Percentiles rank a stretch among this genome's conserved stretches.
These are phyloP conservation scores for Aspergillus ochraceoroseus DNA, from an alignment of 2,329 filamentous ascomycete species.

Conservation along the genomic window DNA sequence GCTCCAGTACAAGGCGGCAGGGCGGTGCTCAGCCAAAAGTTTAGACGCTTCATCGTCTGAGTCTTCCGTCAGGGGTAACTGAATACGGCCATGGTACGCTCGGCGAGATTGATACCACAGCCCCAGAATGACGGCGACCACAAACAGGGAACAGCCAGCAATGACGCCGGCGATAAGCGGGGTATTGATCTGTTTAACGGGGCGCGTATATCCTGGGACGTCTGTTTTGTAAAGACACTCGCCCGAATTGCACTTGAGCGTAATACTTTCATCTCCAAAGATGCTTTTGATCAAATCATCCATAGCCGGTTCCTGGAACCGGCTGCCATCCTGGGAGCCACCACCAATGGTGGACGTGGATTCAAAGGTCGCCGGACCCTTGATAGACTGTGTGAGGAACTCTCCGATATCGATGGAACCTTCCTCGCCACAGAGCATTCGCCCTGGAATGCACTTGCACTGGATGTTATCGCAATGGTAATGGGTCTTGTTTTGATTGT, in stretches of 20 bases:
- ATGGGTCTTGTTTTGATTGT: conserved; percentile 69
- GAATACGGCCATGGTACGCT: conserved; percentile 57
- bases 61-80: conserved; percentile 75
- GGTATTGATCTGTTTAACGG: conserved; percentile 93
- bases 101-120: conserved; percentile 86
- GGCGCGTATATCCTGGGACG: conserved; percentile 81
- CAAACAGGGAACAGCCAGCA: conserved; percentile 74
- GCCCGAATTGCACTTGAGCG: conserved; percentile 73
- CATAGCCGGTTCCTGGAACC: conserved; percentile 88
- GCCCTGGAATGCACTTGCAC: conserved; percentile 81
- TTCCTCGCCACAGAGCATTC: conserved; percentile 89
- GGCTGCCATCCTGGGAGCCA: conserved; percentile 64
- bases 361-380: conserved; percentile 79
- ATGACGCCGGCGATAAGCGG: conserved; percentile 93
- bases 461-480: conserved; percentile 81
- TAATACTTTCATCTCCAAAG: conserved; percentile 88
- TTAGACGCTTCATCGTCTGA: conserved; percentile 82
- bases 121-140: conserved; percentile 76
- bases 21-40: conserved; percentile 86
- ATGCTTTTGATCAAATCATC: conserved; percentile 80
- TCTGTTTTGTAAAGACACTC: conserved; percentile 93
- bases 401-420: conserved; percentile 89
- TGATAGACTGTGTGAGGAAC: conserved; percentile 76
- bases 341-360: conserved; percentile 56
- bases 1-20: conserved; percentile 80